Conservation (phyloP, 805 yeast genomes). For the Lachancea kluyveri region DNA sequence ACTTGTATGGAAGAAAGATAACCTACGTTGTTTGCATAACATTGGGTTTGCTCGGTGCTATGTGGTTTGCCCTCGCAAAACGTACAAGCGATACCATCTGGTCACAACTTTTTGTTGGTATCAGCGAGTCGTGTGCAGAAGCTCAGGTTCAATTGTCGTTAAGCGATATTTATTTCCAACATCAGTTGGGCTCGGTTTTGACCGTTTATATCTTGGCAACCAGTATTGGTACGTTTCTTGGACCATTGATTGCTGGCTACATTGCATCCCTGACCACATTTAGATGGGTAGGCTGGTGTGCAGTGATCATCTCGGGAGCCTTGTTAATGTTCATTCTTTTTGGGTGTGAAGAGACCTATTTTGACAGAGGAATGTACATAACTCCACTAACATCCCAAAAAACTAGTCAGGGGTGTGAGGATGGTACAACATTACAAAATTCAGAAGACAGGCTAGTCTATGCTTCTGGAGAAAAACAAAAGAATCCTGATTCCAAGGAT, state of each 20-base stretch:
- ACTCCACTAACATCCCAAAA: constrained; percentile 25
- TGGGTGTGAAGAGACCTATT: constrained; percentile 65
- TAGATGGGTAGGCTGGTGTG: constrained; percentile 73
- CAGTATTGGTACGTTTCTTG: constrained; percentile 70
- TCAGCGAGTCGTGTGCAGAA: constrained; percentile 71
- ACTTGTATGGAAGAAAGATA: constrained; percentile 61
- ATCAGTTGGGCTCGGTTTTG: constrained; percentile 66
- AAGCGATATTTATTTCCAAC: constrained; percentile 71
- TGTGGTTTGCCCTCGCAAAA: constrained; percentile 62
- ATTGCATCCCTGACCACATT: constrained; percentile 55
- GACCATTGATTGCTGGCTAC: constrained; percentile 76
- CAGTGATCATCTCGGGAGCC: constrained; percentile 57
- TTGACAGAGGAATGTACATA: constrained; percentile 45
- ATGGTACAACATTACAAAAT: constrained; percentile 2
- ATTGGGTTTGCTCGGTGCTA: constrained; percentile 56
- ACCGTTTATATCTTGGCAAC: constrained; percentile 71
- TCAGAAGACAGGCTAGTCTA: no score
- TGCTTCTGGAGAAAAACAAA: no score
- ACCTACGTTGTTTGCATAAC: constrained; percentile 56
- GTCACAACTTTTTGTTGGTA: constrained; percentile 79
- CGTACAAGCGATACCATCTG: constrained; percentile 57
- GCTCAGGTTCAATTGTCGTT: constrained; percentile 63
- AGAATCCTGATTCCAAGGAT: no score
- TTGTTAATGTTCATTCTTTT: constrained; percentile 48
- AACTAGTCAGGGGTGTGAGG: constrained; percentile 1